Evolutionary conservation across 2,329 filamentous ascomycete species (phyloP), one percentile per base, ranked within the genome.

Genomic region (Madurella fahalii): DNA sequence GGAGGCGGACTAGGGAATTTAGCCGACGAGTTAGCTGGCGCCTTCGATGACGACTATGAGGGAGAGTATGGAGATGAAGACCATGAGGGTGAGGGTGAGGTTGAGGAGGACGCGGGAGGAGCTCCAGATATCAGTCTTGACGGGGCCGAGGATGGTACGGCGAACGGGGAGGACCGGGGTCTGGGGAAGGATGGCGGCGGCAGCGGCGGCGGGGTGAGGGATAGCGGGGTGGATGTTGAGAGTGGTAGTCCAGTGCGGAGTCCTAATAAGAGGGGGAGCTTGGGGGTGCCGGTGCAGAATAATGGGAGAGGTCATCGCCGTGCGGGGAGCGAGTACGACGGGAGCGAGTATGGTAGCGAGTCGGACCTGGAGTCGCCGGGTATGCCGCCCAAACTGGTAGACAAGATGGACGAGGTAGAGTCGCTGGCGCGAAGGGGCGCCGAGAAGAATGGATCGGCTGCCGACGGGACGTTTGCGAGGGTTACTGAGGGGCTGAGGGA

Each of bases 1-100:
- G 68, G 68, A 2, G 73, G 72, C 47, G 82, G 82, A 58, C 74
- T 90, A 58, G 89, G 89, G 32, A 92, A 90, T 63, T 71, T 94
- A 47, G 89, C 89, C 1, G 89, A 93, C 69, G 89, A 94, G 70
- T 74, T 94, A 46, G 89, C 86, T 1, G 87, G 88, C 65, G 84
- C 85, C 4, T 83, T 87, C 34, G 86, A 83, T 9, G 82, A 81
- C 53, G 84, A 82, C 40, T 83, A 84, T 55, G 56, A 57, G 20
- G 77, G 75, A n/a, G 79, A 78, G 17, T 77, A 79, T 34, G 75
- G 77, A 47, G 72, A 73, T 64, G 58, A 76, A 30, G 69, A 73
- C 55, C 72, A 76, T 34, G 74, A 75, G 12, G 75, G 76, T 7
- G 53, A 42, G 32, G 51, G 34, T 15, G 30, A 49, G 5, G 34